Base-by-base conservation (phyloP, 1,284 basidiomycete species). In the Cystobasidiaceae sp. region DNA sequence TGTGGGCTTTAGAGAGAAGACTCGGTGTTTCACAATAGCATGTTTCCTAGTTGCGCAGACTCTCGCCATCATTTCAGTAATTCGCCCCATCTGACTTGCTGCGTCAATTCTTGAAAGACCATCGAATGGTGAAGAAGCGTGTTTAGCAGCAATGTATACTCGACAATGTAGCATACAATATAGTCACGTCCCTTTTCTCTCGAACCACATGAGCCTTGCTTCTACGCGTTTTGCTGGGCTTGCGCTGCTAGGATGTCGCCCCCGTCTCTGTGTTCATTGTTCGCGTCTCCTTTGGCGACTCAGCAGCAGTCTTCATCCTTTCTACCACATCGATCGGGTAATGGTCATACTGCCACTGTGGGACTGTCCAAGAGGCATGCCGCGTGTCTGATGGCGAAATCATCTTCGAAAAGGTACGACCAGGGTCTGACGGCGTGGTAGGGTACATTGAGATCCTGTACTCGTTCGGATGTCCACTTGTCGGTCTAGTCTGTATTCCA, bases 1-100 rank as follows among this genome's bases (percentile, higher is more conserved):
- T 62, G 2, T 62, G 60, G 60, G 60, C 60, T 4, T 21, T 62
- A 11, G 60, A 62, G 50, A 54, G 44, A 30, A 37, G 33, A 11
- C 41, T 62, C 5, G 30, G 25, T 23, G 44, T 8, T 13, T 46
- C n/a, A 46, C 11, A 17, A 44, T 39, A 11, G 37, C 11, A 39
- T 39, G 11, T 39, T 9, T n/a, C 37, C 9, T 39, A 39, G n/a
- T 11, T n/a, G n/a, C n/a, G n/a, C n/a, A 39, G 11, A 9, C 37
- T 39, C 9, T 11, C n/a, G 37, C 37, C 37, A n/a, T 11, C 37
- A 11, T 11, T 9, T n/a, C 37, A 39, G 9, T 9, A 11, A 39
- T 9, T n/a, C n/a, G n/a, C 11, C 11, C 11, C n/a, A 39, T 39
- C 9, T 11, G 9, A n/a, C n/a, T 39, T 11, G 37, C n/a, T n/a